Conservation (phyloP, 345 rosid species). For the Pistacia vera region DNA sequence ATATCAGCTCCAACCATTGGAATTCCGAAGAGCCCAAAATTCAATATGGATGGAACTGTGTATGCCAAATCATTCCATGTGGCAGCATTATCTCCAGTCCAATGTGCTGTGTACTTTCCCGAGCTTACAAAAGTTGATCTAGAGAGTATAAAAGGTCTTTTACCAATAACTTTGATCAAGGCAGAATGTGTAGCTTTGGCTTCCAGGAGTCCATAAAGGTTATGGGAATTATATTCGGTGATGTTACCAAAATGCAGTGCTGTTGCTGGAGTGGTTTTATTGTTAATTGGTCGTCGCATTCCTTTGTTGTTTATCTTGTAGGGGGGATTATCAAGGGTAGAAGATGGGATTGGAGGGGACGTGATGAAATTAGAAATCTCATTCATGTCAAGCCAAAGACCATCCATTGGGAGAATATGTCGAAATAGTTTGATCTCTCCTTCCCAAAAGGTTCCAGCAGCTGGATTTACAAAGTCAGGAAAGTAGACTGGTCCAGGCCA, state of each 20-base stretch:
- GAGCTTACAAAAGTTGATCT: slow-evolving; percentile 32
- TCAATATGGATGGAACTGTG: background rate
- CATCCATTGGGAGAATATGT: slow-evolving; percentile 40
- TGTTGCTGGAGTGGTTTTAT: background rate
- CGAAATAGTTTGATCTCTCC: slow-evolving; percentile 39
- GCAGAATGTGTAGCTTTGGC: background rate
- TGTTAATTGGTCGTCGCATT: background rate
- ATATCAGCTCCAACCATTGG: slow-evolving; percentile 33
- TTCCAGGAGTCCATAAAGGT: slow-evolving; percentile 37
- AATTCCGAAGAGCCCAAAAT: slow-evolving; percentile 38
- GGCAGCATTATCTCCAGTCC: slow-evolving; percentile 15
- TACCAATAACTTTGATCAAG: background rate
- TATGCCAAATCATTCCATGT: slow-evolving; percentile 11
- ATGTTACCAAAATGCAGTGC: background rate
- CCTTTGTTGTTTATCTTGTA: slow-evolving; percentile 43
- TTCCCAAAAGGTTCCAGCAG: slow-evolving; percentile 30
- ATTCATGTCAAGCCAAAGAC: slow-evolving; percentile 58
- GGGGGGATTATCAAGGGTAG: slow-evolving; percentile 46
- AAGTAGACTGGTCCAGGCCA: slow-evolving; percentile 37
- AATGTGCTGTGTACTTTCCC: slow-evolving; percentile 37
- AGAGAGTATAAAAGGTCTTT: slow-evolving; percentile 1
- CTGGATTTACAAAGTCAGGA: slow-evolving; percentile 46
- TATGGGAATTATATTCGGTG: slow-evolving; percentile 47
- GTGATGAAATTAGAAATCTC: slow-evolving; percentile 42
- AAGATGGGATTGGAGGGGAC: slow-evolving; percentile 27